These are phyloP conservation scores for Emericellopsis atlantica DNA, from an alignment of 2,329 filamentous ascomycete species.

Conservation along the genomic window DNA sequence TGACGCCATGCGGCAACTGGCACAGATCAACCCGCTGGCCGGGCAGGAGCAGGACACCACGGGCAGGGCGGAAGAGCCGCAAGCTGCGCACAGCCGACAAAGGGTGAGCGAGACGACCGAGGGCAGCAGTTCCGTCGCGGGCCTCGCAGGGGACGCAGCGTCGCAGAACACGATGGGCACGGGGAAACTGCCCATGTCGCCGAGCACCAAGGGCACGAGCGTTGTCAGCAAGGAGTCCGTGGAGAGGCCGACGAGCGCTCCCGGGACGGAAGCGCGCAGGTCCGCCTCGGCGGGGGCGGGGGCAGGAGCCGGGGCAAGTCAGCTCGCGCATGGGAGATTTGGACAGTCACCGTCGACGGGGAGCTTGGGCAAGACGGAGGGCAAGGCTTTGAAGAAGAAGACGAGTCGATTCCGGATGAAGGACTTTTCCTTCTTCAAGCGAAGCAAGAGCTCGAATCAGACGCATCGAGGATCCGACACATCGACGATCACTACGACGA, in stretches of 20 bases:
- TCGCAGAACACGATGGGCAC: slow-evolving; percentile 52
- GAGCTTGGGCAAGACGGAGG: slow-evolving; percentile 28
- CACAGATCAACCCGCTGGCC: slow-evolving; percentile 36
- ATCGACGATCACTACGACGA: no score
- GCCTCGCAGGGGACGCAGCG: slow-evolving; percentile 44
- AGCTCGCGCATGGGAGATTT: slow-evolving; percentile 11
- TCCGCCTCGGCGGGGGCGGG: not conserved
- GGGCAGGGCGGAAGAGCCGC: not conserved
- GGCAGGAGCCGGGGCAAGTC: not conserved
- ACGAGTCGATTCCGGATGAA: slow-evolving; percentile 53
- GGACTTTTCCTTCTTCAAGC: slow-evolving; percentile 43
- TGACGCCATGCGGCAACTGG: slow-evolving; percentile 32
- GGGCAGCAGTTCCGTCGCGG: slow-evolving; percentile 37
- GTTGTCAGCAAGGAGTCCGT: slow-evolving; percentile 48
- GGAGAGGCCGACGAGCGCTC: slow-evolving; percentile 33
- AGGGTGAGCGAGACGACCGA: slow-evolving; percentile 51
- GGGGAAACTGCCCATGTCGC: slow-evolving; percentile 50
- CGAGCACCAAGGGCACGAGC: slow-evolving; percentile 53
- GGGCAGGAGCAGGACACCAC: slow-evolving; percentile 12
- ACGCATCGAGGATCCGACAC: not conserved
- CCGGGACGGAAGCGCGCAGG: slow-evolving; percentile 14
- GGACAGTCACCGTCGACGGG: slow-evolving; percentile 22
- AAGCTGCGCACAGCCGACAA: slow-evolving; percentile 19
- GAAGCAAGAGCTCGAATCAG: slow-evolving; percentile 29
- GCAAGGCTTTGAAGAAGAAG: slow-evolving; percentile 44